phyloP scores from a whole-genome alignment of 371 early-diverging fungal species.

The Syncephalastrum monosporum region DNA sequence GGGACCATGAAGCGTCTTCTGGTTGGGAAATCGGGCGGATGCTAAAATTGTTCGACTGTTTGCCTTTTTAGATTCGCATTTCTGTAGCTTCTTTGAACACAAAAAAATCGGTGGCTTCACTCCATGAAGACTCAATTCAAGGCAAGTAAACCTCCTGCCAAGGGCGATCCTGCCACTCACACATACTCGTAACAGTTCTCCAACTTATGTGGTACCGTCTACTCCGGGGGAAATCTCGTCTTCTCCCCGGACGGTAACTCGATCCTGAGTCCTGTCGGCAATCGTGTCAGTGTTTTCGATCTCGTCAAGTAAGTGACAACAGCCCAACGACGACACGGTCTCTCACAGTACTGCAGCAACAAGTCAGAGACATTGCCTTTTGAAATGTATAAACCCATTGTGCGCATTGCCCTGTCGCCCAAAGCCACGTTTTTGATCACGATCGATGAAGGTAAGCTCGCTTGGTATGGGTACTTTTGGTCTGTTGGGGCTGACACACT shows the following conservation, averaged over 20 bases:
- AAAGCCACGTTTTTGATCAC: conserved; percentile 83
- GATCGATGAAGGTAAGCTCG: conserved; percentile 80
- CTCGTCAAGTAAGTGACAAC: conserved; percentile 75
- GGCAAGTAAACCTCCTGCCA: not conserved
- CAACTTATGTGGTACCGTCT: conserved; percentile 94
- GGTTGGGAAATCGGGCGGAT: no score
- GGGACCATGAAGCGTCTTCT: no score
- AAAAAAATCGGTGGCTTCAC: no score
- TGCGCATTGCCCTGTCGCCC: conserved; percentile 87
- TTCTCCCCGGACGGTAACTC: conserved; percentile 96
- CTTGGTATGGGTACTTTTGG: not conserved
- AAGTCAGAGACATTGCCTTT: conserved; percentile 90
- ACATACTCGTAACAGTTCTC: conserved; percentile 61
- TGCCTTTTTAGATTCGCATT: no score
- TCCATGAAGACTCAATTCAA: conserved; percentile 10
- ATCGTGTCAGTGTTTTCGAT: conserved; percentile 93
- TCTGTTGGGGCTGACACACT: not conserved
- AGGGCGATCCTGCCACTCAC: no score
- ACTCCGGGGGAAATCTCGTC: conserved; percentile 90
- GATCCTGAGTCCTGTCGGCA: conserved; percentile 94
- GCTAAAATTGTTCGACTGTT: no score
- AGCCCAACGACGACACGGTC: not conserved
- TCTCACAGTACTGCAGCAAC: conserved; percentile 58
- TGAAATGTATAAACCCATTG: conserved; percentile 89
- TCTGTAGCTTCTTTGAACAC: no score